Conservation (phyloP, 2,329 filamentous ascomycete species). For the Trichoderma atrobrunneum region DNA sequence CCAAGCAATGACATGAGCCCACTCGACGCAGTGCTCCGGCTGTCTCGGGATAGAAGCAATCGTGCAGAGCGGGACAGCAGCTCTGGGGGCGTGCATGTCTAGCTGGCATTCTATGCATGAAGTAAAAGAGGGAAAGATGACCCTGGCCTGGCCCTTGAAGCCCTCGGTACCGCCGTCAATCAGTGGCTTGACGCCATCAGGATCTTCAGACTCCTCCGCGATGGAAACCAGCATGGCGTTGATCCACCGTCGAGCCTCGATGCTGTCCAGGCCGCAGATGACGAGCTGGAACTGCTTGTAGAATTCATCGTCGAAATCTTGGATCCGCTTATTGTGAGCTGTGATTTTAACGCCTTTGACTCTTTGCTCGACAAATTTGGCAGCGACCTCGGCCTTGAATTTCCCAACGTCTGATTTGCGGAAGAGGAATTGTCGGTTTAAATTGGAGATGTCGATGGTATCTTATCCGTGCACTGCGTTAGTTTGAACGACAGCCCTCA, state of each 20-base stretch:
- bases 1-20: conserved; percentile 98
- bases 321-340: conserved; percentile 89
- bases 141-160: conserved; percentile 94
- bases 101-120: conserved; percentile 98
- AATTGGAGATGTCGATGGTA: conserved; percentile 96
- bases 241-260: conserved; percentile 98
- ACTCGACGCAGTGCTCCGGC: conserved; percentile 97
- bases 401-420: conserved; percentile 88
- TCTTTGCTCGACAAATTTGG: conserved; percentile 82
- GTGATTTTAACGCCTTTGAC: conserved; percentile 92
- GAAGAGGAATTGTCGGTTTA: conserved; percentile 97
- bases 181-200: conserved; percentile 85
- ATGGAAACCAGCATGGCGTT: conserved; percentile 90
- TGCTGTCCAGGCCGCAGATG: conserved; percentile 92
- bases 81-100: conserved; percentile 96
- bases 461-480: conserved; percentile 50
- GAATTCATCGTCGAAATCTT: conserved; percentile 93
- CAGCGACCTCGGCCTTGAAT: conserved; percentile 89
- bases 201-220: conserved; percentile 72
- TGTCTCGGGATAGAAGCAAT: conserved; percentile 94
- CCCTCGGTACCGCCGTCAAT: conserved; percentile 97
- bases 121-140: conserved; percentile 87
- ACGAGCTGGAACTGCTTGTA: conserved; percentile 96
- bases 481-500: neutral
- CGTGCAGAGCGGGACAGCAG: conserved; percentile 94